phyloP scores from a whole-genome alignment of 805 yeast genomes.

The Ogataea saltuana region DNA sequence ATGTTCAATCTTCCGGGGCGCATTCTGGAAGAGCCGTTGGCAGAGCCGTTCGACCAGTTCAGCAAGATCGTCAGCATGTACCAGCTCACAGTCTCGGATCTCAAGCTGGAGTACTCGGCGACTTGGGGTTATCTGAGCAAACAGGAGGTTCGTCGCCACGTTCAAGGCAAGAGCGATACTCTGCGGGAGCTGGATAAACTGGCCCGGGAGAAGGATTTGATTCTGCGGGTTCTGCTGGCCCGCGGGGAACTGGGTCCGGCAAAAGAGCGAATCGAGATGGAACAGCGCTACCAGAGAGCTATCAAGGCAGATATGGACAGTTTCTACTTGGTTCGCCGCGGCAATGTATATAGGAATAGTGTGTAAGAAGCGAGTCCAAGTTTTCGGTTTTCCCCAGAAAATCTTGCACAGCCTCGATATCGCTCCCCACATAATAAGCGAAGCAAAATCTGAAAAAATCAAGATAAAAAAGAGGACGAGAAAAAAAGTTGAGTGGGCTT shows the following conservation, averaged over 20 bases:
- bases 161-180: slow-evolving; percentile 22
- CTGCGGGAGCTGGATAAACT: slow-evolving; percentile 45
- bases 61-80: slow-evolving; percentile 19
- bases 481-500: no score
- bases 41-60: slow-evolving; percentile 24
- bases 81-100: slow-evolving; percentile 16
- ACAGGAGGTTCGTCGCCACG: slow-evolving; percentile 21
- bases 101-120: slow-evolving; percentile 23
- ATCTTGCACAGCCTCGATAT: neutral
- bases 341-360: neutral
- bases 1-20: slow-evolving; percentile 31
- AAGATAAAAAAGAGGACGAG: no score
- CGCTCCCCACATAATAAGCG: no score
- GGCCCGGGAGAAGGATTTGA: slow-evolving; percentile 50
- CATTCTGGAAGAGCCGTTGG: slow-evolving; percentile 26
- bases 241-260: slow-evolving; percentile 30
- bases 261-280: slow-evolving; percentile 27
- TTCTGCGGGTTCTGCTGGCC: slow-evolving; percentile 69
- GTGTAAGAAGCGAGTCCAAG: neutral
- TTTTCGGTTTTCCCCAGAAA: no score
- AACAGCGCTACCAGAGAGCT: slow-evolving; percentile 32
- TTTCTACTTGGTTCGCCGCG: neutral
- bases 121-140: slow-evolving; percentile 28
- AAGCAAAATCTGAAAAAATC: no score
- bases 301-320: slow-evolving; percentile 30